A percentile compares a stretch with the other conserved stretches of the same genome.
phyloP scores from a whole-genome alignment of 2,329 filamentous ascomycete species.

The Cryphonectria naterciae region DNA sequence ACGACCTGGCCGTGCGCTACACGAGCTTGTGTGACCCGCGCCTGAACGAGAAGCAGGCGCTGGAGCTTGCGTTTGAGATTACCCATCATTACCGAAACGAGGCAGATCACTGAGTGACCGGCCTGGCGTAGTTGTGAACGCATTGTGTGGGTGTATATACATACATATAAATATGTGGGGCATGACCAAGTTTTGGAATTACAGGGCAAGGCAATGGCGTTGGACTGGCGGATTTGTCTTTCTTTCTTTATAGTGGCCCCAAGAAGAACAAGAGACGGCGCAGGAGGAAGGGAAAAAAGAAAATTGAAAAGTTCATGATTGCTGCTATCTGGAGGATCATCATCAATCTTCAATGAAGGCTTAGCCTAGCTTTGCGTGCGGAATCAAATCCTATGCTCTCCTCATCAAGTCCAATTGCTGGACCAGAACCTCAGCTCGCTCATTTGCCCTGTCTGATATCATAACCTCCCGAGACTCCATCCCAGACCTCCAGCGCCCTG shows the following conservation, averaged over 20 bases:
- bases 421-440: slow-evolving; percentile 8
- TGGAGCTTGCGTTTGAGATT: slow-evolving; percentile 92
- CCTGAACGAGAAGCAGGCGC: slow-evolving; percentile 95
- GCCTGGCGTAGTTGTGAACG: too few relatives aligned
- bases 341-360: not conserved
- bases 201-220: slow-evolving; percentile 5
- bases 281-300: not conserved
- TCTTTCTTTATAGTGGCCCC: not conserved
- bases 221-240: not conserved
- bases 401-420: not conserved
- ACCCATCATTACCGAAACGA: slow-evolving; percentile 72
- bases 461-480: slow-evolving; percentile 21
- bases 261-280: not conserved
- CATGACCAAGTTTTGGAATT: not conserved
- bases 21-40: slow-evolving; percentile 95
- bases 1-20: slow-evolving; percentile 88
- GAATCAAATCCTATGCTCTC: not conserved
- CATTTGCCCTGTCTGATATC: slow-evolving; percentile 5
- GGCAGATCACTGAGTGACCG: slow-evolving; percentile 30
- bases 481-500: not conserved
- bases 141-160: not conserved
- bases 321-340: not conserved
- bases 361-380: not conserved
- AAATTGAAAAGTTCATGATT: not conserved
- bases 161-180: too few relatives aligned